Conservation (phyloP, 441 rosid species). For the Pelargonium citronellum region DNA sequence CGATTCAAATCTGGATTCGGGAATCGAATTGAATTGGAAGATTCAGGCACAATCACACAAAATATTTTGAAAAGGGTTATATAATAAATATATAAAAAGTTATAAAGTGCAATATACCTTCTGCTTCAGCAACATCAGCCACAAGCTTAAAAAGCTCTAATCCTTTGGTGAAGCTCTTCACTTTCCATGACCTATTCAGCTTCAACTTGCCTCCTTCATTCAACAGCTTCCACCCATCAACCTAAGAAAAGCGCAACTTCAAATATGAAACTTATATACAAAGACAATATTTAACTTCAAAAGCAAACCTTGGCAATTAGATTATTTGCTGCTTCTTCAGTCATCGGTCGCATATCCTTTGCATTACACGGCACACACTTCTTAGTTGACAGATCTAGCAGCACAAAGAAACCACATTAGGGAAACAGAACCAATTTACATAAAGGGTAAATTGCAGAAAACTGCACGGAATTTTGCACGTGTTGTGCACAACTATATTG, state of each 20-base stretch:
- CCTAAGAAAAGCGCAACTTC: constrained; percentile 8
- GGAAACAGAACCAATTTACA: not conserved
- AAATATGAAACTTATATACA: not conserved
- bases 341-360: constrained; percentile 26
- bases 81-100: too few relatives aligned
- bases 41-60: too few relatives aligned
- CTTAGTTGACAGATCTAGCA: constrained; percentile 10
- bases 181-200: constrained; percentile 62
- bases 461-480: too few relatives aligned
- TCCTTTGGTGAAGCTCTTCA: constrained; percentile 73
- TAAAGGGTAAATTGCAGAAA: too few relatives aligned
- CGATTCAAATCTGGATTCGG: too few relatives aligned
- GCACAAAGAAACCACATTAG: not conserved
- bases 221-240: constrained; percentile 21
- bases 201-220: constrained; percentile 30
- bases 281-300: not conserved
- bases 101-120: constrained; percentile 37
- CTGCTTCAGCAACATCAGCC: constrained; percentile 70
- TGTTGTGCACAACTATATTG: too few relatives aligned
- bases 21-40: too few relatives aligned
- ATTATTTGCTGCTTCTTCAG: constrained; percentile 21
- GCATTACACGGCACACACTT: constrained; percentile 23
- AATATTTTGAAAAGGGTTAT: too few relatives aligned
- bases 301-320: constrained; percentile 19
- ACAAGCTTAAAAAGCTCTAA: constrained; percentile 67